phyloP scores from a whole-genome alignment of 495 filamentous ascomycete species.

The Hypomontagnella monticulosa region DNA sequence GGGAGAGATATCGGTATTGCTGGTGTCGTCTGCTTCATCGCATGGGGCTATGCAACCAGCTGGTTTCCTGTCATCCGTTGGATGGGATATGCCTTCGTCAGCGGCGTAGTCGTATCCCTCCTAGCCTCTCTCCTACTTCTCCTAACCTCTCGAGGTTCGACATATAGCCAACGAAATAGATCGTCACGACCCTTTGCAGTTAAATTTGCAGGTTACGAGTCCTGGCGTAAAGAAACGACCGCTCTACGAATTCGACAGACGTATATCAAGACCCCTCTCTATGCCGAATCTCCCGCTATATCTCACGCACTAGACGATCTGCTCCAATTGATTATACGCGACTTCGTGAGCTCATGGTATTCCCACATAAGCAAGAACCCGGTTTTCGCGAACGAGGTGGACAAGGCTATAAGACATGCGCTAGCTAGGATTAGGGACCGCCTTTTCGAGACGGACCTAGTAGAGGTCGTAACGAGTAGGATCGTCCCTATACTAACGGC shows the following conservation, averaged over 20 bases:
- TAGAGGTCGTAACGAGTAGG: conserved; percentile 79
- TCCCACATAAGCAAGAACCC: conserved; percentile 81
- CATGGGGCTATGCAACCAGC: conserved; percentile 83
- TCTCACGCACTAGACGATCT: conserved; percentile 84
- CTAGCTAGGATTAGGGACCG: conserved; percentile 74
- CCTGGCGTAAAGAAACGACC: conserved; percentile 75
- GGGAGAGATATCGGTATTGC: conserved; percentile 78
- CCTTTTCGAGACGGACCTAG: conserved; percentile 76
- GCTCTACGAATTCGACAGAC: conserved; percentile 64
- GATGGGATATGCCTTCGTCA: conserved; percentile 78
- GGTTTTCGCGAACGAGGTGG: conserved; percentile 84
- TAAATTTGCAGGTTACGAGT: conserved; percentile 68
- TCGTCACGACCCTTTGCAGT: conserved; percentile 57
- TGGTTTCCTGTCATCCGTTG: conserved; percentile 84
- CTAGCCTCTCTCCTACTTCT: conserved; percentile 62
- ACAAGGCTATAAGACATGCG: conserved; percentile 79
- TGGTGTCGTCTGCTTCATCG: conserved; percentile 75
- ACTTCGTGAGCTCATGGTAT: conserved; percentile 93
- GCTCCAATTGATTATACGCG: conserved; percentile 77
- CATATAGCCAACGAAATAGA: conserved; percentile 50
- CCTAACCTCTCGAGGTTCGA: conserved; percentile 66
- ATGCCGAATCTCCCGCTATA: conserved; percentile 78
- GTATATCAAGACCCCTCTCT: conserved; percentile 69
- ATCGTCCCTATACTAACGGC: conserved; percentile 90
- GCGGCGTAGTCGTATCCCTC: conserved; percentile 67